These are phyloP conservation scores for Priceomyces haplophilus DNA, from an alignment of 805 yeast species.

Conservation along the genomic window DNA sequence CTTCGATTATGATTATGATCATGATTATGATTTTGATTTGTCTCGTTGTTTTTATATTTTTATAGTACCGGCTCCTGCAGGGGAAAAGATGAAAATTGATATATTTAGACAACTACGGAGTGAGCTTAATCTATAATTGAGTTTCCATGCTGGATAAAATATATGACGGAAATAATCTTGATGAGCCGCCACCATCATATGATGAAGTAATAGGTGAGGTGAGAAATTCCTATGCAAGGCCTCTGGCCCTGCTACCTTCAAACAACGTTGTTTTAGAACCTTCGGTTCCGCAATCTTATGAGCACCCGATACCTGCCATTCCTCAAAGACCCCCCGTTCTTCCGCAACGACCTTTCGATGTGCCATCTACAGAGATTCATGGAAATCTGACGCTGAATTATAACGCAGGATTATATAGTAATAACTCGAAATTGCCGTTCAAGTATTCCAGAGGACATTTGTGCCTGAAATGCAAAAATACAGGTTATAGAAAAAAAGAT, in stretches of 20 bases:
- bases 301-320: neutral
- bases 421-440: constrained; percentile 24
- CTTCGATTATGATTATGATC: too few species aligned
- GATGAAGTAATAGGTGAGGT: constrained; percentile 38
- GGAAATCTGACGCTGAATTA: neutral
- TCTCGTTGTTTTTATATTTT: neutral
- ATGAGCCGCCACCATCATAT: constrained; percentile 45
- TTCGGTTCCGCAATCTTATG: constrained; percentile 6
- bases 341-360: neutral
- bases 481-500: constrained; percentile 27
- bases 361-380: neutral
- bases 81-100: neutral
- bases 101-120: neutral
- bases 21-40: neutral
- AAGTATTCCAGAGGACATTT: constrained; percentile 27
- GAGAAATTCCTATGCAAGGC: constrained; percentile 14
- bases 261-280: constrained; percentile 11
- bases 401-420: constrained; percentile 4
- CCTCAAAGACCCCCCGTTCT: constrained; percentile 2
- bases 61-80: neutral
- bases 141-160: neutral
- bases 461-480: constrained; percentile 33
- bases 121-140: too few species aligned
- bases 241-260: constrained; percentile 4
- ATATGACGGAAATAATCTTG: neutral